These are phyloP conservation scores for Sophora flavescens DNA, from an alignment of 306 rosid genomes.

Conservation along the genomic window DNA sequence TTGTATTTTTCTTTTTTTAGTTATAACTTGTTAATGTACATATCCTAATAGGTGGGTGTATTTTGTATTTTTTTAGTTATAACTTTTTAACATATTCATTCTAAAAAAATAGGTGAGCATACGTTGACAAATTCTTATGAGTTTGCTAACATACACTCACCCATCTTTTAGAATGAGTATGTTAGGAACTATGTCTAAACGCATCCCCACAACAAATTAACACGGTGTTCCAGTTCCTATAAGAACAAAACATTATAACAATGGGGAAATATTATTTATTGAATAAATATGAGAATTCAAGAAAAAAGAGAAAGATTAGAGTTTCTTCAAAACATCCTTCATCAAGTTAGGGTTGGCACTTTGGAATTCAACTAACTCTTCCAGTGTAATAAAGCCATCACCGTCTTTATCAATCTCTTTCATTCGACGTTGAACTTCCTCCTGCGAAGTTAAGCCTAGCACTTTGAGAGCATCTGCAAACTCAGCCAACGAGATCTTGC, in stretches of 20 bases:
- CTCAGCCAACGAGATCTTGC: slow-evolving; percentile 65
- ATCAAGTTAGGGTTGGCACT: slow-evolving; percentile 59
- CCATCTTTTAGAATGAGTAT: too few species aligned
- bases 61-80: too few species aligned
- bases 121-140: too few species aligned
- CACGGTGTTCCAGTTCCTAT: too few species aligned
- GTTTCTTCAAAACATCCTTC: slow-evolving; percentile 58
- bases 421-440: slow-evolving; percentile 65
- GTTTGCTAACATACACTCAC: too few species aligned
- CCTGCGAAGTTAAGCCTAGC: slow-evolving; percentile 61
- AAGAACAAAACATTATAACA: not conserved
- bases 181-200: too few species aligned
- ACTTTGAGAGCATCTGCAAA: slow-evolving; percentile 64
- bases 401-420: slow-evolving; percentile 69
- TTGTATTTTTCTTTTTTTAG: too few species aligned
- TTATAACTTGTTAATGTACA: too few species aligned
- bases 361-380: slow-evolving; percentile 64
- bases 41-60: too few species aligned
- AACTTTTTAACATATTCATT: too few species aligned
- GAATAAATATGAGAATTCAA: not conserved
- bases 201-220: too few species aligned
- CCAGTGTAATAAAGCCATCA: slow-evolving; percentile 67
- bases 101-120: too few species aligned
- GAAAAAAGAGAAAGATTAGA: slow-evolving; percentile 19
- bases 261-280: not conserved